phyloP scores from a whole-genome alignment of 305 asterid genomes.

The Fraxinus xanthoxyloides region DNA sequence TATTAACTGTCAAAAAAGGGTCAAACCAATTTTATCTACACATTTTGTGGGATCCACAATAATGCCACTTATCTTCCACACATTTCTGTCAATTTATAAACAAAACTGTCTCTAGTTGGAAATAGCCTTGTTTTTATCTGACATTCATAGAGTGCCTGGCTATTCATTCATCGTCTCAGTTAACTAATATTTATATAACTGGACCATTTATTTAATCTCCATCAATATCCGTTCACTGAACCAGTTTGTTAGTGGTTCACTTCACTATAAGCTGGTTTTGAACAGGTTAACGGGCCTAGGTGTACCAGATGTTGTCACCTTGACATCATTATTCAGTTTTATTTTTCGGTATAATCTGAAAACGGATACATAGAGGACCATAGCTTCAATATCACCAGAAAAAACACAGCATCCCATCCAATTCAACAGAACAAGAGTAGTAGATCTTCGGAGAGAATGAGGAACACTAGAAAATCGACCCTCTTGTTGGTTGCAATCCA shows the following conservation, averaged over 20 bases:
- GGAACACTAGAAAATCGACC: not conserved
- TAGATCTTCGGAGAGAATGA: not conserved
- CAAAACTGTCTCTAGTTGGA: not conserved
- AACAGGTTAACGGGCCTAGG: not conserved
- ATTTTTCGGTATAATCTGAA: not conserved
- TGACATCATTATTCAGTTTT: not conserved
- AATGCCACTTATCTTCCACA: not conserved
- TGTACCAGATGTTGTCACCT: not conserved
- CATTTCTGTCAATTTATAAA: not conserved
- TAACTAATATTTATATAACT: not conserved
- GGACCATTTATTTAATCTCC: not conserved
- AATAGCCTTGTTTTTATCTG: not conserved
- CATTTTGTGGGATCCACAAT: not conserved
- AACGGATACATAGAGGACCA: not conserved
- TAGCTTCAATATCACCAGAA: not conserved
- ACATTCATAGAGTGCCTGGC: not conserved
- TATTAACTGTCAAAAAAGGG: no score
- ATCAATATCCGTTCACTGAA: not conserved
- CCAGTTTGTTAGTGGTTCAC: not conserved
- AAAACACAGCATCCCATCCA: not conserved
- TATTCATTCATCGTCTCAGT: not conserved
- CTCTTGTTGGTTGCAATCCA: not conserved
- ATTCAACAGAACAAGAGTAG: not conserved
- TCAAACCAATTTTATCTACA: not conserved
- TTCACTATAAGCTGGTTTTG: not conserved